Percentiles rank a stretch among this genome's conserved stretches.
Conservation (phyloP, 1,139 yeast species). For the Magnusiomyces starmeri region DNA sequence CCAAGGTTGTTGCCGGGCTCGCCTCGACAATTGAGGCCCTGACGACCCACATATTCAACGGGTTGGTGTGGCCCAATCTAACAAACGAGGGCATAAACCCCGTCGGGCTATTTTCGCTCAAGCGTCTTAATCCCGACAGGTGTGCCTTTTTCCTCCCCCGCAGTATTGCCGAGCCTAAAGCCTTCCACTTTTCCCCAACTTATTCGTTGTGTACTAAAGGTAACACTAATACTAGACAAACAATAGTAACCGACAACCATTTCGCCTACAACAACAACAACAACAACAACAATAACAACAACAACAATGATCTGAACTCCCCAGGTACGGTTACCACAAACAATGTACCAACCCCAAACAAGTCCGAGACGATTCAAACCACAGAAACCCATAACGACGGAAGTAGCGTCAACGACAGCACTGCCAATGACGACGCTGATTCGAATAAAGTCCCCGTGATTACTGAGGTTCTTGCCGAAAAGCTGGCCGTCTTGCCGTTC, state of each 20-base stretch:
- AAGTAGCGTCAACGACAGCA: too few species aligned
- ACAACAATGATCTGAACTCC: background rate
- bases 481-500: conserved; percentile 14
- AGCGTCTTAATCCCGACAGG: conserved; percentile 17
- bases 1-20: conserved; percentile 49
- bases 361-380: too few species aligned
- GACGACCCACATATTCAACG: conserved; percentile 58
- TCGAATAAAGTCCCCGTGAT: too few species aligned
- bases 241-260: background rate
- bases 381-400: too few species aligned
- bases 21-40: conserved; percentile 47
- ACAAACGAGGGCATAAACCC: conserved; percentile 35
- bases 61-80: conserved; percentile 73
- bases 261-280: background rate
- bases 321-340: too few species aligned
- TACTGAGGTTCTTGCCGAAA: conserved; percentile 13
- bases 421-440: too few species aligned
- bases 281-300: background rate
- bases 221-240: background rate
- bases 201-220: background rate
- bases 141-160: background rate
- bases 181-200: background rate
- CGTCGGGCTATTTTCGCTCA: conserved; percentile 25
- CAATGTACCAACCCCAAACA: too few species aligned
- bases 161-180: background rate